Percentiles rank a stretch among this genome's conserved stretches.
phyloP scores from a whole-genome alignment of 257 asterid species.

The Cordia subcordata region DNA sequence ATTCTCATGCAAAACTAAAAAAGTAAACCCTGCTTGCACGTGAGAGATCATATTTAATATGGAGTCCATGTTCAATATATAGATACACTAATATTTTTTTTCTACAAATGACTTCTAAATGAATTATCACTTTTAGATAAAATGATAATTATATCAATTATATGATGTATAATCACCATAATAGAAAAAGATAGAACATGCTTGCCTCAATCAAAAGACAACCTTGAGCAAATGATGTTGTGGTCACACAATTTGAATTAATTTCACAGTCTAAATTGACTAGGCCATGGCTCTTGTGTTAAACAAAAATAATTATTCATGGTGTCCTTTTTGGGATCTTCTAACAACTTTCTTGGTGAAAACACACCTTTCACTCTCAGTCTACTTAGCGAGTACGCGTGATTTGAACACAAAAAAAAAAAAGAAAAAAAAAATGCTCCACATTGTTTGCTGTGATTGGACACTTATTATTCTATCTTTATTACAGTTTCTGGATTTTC shows the following conservation, averaged over 20 bases:
- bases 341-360: slow-evolving; percentile 21
- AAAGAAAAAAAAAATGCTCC: no score
- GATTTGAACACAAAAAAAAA: no score
- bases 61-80: no score
- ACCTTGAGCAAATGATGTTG: neutral
- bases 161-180: no score
- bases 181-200: neutral
- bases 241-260: neutral
- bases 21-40: no score
- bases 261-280: neutral
- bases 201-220: neutral
- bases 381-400: slow-evolving; percentile 15
- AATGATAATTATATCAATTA: no score
- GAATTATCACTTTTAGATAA: no score
- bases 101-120: no score
- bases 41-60: no score
- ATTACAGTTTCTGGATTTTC: neutral
- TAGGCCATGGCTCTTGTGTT: neutral
- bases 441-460: neutral
- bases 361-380: neutral
- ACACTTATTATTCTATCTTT: neutral
- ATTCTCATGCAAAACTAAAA: no score
- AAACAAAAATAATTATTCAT: neutral
- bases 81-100: no score
- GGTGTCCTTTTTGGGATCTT: slow-evolving; percentile 6